Evolutionary conservation across 306 rosid species (phyloP), one percentile per base, ranked within the genome.

Genomic region (Dalbergia cultrata): DNA sequence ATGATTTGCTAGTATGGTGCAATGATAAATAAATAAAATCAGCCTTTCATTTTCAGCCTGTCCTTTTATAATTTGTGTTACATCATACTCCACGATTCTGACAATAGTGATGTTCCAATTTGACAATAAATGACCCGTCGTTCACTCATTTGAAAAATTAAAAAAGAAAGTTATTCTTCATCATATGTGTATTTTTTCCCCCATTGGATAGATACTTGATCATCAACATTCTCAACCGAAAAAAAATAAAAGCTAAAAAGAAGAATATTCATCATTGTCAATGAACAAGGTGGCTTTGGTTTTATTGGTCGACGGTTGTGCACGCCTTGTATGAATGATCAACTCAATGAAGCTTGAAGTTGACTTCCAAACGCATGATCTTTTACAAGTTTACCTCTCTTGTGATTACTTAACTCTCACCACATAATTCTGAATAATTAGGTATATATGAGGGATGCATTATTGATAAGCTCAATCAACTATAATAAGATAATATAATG

Each of bases 401-500:
- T 41, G 41, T 44, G 57, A 66, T 64, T 13, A 19, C 59, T 26
- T 60, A 43, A 75, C 17, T 9, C 17, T 31, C 43, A 5, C 17
- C 43, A 5, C 17, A 34, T 12, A 12, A 57, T 19, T 57, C 9
- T 3, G 35, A 37, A 37, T 37, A 37, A 37, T 37, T 37, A 37
- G 5, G 7, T 37, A 37, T 37, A 37, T 47, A 47, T 44, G 8
- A 19, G 22, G 44, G 75, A 6, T 14, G 74, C 58, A 47, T n/a
- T 47, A 59, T 68, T 78, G 82, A 78, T 78, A 78, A 78, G 82
- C n/a, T 57, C 16, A 14, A 7, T 2, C 14, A 57, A 17, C 66
- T 67, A 77, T 37, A 77, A 66, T 21, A 77, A 34, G 33, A 41
- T 41, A 54, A 52, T 53, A 41, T 41, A 54, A 52, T 53, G 31